Evolutionary conservation across 495 filamentous ascomycete genomes (phyloP).

Genomic region (Glarea lozoyensis): DNA sequence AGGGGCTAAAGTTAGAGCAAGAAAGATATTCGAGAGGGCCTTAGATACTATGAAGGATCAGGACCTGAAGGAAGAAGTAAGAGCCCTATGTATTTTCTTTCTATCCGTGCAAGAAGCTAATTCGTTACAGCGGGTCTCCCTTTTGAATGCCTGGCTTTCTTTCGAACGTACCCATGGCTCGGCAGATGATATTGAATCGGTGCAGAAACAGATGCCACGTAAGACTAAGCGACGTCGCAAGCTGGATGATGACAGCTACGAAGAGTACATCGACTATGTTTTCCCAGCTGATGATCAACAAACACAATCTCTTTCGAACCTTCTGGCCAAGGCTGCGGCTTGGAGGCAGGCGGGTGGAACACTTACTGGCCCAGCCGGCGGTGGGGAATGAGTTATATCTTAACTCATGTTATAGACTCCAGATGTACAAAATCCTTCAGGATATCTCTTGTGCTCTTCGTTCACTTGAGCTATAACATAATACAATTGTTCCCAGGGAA

Average conservation of each 20-base stretch:
- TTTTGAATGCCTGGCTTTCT: slow-evolving; percentile 83
- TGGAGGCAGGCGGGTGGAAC: slow-evolving; percentile 68
- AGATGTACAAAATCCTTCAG: too few relatives aligned
- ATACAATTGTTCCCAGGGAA: neutral
- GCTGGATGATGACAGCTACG: slow-evolving; percentile 89
- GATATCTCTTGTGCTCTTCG: too few relatives aligned
- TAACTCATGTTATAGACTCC: too few relatives aligned
- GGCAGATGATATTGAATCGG: slow-evolving; percentile 67
- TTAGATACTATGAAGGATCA: slow-evolving; percentile 85
- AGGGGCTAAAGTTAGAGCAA: slow-evolving; percentile 70
- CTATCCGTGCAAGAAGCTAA: neutral
- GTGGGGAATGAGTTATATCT: neutral
- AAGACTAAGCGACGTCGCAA: slow-evolving; percentile 89
- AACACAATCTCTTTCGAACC: slow-evolving; percentile 70
- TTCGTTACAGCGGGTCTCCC: slow-evolving; percentile 54
- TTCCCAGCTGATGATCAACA: slow-evolving; percentile 95
- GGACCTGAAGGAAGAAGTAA: slow-evolving; percentile 84
- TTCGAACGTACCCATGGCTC: slow-evolving; percentile 84
- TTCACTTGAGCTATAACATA: too few relatives aligned
- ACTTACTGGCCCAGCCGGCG: slow-evolving; percentile 8
- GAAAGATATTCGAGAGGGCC: slow-evolving; percentile 77
- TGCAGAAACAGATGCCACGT: slow-evolving; percentile 85
- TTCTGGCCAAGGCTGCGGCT: slow-evolving; percentile 74
- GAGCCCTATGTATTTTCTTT: slow-evolving; percentile 5
- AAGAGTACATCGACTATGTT: slow-evolving; percentile 96